Conservation (phyloP, 2,329 filamentous ascomycete species). For the Erysiphe neolycopersici region DNA sequence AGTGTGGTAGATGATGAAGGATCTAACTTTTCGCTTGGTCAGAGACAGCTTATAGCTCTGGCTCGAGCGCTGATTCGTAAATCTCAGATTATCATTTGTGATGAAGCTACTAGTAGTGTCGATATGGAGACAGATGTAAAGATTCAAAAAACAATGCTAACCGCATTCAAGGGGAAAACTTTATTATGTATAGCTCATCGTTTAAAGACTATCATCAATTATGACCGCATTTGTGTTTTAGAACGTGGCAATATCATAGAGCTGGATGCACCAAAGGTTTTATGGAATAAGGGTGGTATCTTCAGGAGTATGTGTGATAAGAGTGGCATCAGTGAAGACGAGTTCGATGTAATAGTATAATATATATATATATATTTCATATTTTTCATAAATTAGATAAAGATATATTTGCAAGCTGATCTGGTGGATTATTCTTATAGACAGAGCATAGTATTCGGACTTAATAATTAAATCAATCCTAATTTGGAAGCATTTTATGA, state of each 20-base stretch:
- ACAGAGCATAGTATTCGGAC: too few species aligned
- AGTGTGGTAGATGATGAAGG: constrained; percentile 76
- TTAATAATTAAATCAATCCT: too few species aligned
- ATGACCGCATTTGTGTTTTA: constrained; percentile 95
- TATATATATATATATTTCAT: too few species aligned
- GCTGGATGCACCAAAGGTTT: constrained; percentile 44
- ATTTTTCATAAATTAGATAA: too few species aligned
- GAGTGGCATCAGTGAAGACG: constrained; percentile 20
- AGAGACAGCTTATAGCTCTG: constrained; percentile 85
- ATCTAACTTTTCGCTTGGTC: constrained; percentile 82
- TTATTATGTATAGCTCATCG: constrained; percentile 81
- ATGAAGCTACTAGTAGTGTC: constrained; percentile 80
- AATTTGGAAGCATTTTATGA: too few species aligned
- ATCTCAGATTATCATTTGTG: constrained; percentile 81
- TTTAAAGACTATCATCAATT: constrained; percentile 72
- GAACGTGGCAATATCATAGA: constrained; percentile 70
- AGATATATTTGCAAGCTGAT: too few species aligned
- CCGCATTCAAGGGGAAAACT: constrained; percentile 64
- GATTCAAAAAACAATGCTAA: constrained; percentile 72
- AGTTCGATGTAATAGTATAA: too few species aligned
- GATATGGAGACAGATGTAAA: constrained; percentile 94
- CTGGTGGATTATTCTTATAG: too few species aligned
- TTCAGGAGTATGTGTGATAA: constrained; percentile 45
- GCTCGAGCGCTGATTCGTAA: constrained; percentile 71
- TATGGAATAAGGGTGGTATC: constrained; percentile 53